These are phyloP conservation scores for Plantago lanceolata DNA, from an alignment of 305 asterid species.

Conservation along the genomic window DNA sequence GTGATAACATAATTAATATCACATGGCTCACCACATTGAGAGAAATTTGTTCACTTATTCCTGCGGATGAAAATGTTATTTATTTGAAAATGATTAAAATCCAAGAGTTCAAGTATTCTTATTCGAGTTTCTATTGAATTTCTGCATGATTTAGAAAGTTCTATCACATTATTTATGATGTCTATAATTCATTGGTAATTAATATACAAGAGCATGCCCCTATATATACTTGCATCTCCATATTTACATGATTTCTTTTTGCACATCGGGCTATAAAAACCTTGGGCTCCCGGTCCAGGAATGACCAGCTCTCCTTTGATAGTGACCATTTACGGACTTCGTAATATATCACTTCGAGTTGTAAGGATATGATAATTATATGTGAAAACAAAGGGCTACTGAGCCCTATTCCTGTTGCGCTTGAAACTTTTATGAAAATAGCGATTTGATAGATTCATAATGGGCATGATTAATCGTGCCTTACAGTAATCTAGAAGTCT, in stretches of 20 bases:
- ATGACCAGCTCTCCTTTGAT: neutral
- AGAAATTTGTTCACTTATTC: neutral
- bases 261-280: too few species aligned
- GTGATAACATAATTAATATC: neutral
- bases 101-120: neutral
- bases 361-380: too few species aligned
- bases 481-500: conserved; percentile 1
- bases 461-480: neutral
- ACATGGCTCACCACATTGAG: too few species aligned
- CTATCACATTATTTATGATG: neutral
- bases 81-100: neutral
- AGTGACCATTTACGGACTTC: neutral
- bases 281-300: neutral
- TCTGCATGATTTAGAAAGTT: neutral
- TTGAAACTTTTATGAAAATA: neutral
- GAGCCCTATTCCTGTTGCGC: neutral
- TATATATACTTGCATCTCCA: too few species aligned
- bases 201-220: too few species aligned
- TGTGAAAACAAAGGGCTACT: neutral
- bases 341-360: neutral
- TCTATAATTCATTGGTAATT: too few species aligned
- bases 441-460: neutral
- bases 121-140: neutral
- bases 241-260: too few species aligned
- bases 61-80: neutral